Conservation (phyloP, 306 rosid genomes). For the Vigna mungo region DNA sequence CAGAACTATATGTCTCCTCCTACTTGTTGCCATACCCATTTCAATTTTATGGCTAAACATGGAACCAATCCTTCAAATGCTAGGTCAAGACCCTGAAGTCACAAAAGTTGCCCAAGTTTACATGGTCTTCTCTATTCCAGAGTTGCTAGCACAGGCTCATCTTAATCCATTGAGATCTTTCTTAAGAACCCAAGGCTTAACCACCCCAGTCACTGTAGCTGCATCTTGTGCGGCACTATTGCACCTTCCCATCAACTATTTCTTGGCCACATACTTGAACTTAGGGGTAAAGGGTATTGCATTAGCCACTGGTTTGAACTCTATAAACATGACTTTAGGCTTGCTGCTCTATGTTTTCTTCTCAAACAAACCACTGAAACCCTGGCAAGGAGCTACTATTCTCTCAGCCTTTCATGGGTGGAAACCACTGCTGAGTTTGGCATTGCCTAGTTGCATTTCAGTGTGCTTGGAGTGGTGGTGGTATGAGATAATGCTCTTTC, state of each 20-base stretch:
- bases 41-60: conserved; percentile 74
- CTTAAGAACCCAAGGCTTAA: conserved; percentile 80
- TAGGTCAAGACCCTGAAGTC: conserved; percentile 87
- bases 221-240: conserved; percentile 68
- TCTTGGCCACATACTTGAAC: conserved; percentile 58
- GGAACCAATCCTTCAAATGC: conserved; percentile 63
- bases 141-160: conserved; percentile 78
- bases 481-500: conserved; percentile 91
- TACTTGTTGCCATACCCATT: conserved; percentile 76
- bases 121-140: conserved; percentile 80
- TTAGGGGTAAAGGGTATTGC: conserved; percentile 85
- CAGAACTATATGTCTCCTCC: conserved; percentile 73
- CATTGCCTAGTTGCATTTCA: conserved; percentile 76
- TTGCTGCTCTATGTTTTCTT: conserved; percentile 61
- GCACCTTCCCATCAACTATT: conserved; percentile 77
- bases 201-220: conserved; percentile 69
- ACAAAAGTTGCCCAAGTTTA: conserved; percentile 75
- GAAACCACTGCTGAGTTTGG: conserved; percentile 70
- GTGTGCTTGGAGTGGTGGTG: conserved; percentile 99
- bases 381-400: conserved; percentile 72
- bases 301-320: conserved; percentile 76
- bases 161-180: conserved; percentile 70
- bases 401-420: conserved; percentile 64
- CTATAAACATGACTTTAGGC: conserved; percentile 64
- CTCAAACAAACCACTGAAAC: conserved; percentile 73